These are phyloP conservation scores for Phaeodactylum tricornutum DNA, from an alignment of 108 stramenopile species.

Conservation along the genomic window DNA sequence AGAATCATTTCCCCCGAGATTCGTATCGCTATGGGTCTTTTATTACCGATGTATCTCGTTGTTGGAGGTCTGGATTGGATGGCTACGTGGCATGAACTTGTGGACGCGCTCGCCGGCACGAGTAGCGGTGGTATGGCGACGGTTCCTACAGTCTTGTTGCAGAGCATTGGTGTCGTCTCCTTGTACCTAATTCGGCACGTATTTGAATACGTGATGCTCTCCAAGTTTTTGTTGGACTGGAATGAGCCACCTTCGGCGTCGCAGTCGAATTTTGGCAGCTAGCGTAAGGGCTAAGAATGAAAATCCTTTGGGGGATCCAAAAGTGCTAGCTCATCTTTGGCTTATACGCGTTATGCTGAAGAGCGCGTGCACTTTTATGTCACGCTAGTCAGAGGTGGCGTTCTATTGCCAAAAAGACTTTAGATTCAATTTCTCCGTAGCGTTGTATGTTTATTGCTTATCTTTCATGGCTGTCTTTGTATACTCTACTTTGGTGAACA, in stretches of 20 bases:
- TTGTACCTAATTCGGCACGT: constrained; percentile 63
- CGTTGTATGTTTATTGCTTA: too few species aligned
- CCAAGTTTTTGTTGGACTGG: constrained; percentile 74
- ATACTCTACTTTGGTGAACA: too few species aligned
- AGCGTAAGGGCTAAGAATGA: too few species aligned
- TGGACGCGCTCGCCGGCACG: constrained; percentile 7
- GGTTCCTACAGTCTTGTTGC: constrained; percentile 9
- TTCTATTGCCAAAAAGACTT: too few species aligned
- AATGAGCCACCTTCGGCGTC: constrained; percentile 4
- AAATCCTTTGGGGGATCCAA: too few species aligned
- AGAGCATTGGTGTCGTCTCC: too few species aligned
- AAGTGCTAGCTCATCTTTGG: too few species aligned
- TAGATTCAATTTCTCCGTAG: too few species aligned
- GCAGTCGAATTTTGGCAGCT: not conserved
- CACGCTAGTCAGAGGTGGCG: too few species aligned
- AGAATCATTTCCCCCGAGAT: not conserved
- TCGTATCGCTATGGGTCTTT: constrained; percentile 13
- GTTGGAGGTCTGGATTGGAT: constrained; percentile 82
- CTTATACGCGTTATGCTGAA: too few species aligned
- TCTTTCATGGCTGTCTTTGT: too few species aligned
- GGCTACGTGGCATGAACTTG: constrained; percentile 28
- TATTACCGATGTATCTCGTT: constrained; percentile 43
- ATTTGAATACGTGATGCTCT: constrained; percentile 51
- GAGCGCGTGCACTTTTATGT: too few species aligned
- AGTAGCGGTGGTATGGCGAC: constrained; percentile 7